These are phyloP conservation scores for Neocallimastix lanati DNA, from an alignment of 192 early-diverging fungal species.

Conservation along the genomic window DNA sequence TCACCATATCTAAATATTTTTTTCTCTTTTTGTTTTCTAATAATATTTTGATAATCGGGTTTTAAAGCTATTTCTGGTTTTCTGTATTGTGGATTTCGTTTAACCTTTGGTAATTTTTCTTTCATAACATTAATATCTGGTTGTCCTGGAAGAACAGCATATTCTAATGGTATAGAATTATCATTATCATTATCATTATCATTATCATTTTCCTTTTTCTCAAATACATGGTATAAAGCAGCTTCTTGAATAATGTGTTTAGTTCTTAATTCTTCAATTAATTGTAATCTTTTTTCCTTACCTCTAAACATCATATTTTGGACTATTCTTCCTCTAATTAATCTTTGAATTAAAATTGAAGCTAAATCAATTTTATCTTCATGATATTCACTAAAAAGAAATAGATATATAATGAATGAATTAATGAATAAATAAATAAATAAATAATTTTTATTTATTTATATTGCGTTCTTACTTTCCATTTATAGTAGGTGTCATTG, in stretches of 20 bases:
- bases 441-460: too few species aligned
- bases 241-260: conserved; percentile 18
- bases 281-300: conserved; percentile 18
- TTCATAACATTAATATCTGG: not conserved
- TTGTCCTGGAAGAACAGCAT: not conserved
- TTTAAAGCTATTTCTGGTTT: not conserved
- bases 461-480: conserved; percentile 16
- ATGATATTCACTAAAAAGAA: conserved; percentile 13
- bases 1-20: not conserved
- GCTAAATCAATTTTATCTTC: conserved; percentile 27
- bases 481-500: conserved; percentile 21
- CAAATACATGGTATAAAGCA: conserved; percentile 9
- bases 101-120: not conserved
- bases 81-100: not conserved
- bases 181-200: not conserved
- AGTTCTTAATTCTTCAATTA: conserved; percentile 35
- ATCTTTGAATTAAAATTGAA: conserved; percentile 25
- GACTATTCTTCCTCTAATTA: conserved; percentile 29
- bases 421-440: too few species aligned
- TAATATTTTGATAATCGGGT: not conserved
- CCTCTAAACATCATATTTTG: conserved; percentile 38
- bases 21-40: not conserved
- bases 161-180: not conserved
- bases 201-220: not conserved
- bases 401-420: too few species aligned